Conservation (phyloP, 805 yeast genomes). For the Pichia scutulata region DNA sequence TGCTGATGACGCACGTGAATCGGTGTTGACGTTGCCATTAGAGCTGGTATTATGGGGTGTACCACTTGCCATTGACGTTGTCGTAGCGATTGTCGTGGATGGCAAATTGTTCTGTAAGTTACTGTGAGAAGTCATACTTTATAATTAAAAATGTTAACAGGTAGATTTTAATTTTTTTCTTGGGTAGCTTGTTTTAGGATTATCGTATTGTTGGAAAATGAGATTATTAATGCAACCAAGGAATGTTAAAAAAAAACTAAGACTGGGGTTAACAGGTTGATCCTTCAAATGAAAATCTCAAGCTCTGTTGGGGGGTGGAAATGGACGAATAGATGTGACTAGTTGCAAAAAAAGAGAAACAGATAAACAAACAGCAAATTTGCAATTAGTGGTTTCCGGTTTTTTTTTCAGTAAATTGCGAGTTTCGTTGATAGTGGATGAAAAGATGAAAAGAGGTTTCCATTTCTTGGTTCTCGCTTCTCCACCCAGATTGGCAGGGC, state of each 20-base stretch:
- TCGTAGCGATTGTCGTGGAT: background rate
- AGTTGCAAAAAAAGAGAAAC: background rate
- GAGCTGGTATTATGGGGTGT: background rate
- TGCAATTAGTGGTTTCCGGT: background rate
- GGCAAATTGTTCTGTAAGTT: background rate
- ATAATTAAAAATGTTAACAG: background rate
- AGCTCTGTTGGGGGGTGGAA: background rate
- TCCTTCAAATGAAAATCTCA: background rate
- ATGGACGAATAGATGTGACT: background rate
- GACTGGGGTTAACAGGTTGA: too few species aligned
- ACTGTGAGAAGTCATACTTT: background rate
- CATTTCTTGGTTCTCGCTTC: background rate
- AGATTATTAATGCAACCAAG: background rate
- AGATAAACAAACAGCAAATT: background rate
- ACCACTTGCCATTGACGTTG: background rate
- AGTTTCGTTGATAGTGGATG: background rate
- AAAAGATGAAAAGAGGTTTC: background rate
- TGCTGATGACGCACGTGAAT: background rate
- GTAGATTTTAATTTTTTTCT: background rate
- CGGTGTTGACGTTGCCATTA: background rate
- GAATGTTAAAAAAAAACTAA: background rate
- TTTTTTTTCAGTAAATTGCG: background rate
- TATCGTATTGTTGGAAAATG: background rate
- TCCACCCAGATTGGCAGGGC: too few species aligned
- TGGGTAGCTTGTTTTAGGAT: background rate